A percentile compares a stretch with the other conserved stretches of the same genome.
Conservation (phyloP, 345 rosid genomes). For the Luvunga scandens region DNA sequence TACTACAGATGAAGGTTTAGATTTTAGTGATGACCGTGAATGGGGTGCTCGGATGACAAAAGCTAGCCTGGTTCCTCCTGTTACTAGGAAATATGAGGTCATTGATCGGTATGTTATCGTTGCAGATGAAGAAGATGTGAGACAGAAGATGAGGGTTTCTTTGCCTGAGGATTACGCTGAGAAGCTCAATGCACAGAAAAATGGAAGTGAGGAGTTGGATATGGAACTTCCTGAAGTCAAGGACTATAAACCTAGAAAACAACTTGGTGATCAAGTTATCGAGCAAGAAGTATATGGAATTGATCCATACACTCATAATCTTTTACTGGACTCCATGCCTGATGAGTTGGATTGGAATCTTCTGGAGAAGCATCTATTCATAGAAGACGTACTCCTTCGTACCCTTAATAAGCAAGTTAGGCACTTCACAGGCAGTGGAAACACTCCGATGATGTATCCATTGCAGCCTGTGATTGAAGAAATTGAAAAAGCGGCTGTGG, state of each 20-base stretch:
- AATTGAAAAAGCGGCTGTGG: constrained; percentile 63
- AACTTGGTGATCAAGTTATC: constrained; percentile 82
- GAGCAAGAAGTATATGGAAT: constrained; percentile 99
- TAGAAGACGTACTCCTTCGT: constrained; percentile 84
- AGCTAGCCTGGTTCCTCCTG: constrained; percentile 97
- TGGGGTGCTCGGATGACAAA: constrained; percentile 99
- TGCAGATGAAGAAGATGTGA: constrained; percentile 89
- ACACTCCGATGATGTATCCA: constrained; percentile 86
- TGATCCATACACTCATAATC: constrained; percentile 97
- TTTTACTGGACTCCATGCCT: constrained; percentile 98
- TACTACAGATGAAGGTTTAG: constrained; percentile 55
- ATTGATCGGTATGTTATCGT: constrained; percentile 77
- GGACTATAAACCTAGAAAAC: constrained; percentile 90
- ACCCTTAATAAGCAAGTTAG: constrained; percentile 85
- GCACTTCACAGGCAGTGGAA: constrained; percentile 80
- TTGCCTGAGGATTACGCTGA: constrained; percentile 95
- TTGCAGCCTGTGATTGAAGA: constrained; percentile 84
- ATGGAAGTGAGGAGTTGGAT: constrained; percentile 88
- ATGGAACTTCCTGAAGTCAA: constrained; percentile 99
- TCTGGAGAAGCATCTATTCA: constrained; percentile 70
- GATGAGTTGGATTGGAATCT: constrained; percentile 80
- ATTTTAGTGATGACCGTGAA: constrained; percentile 86
- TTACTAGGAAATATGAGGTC: constrained; percentile 95
- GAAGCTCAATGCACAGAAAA: constrained; percentile 86
- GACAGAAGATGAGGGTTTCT: constrained; percentile 81